Evolutionary conservation across 495 filamentous ascomycete genomes (phyloP), one percentile per base, ranked within the genome.

Genomic region (Penicillium verhagenii): DNA sequence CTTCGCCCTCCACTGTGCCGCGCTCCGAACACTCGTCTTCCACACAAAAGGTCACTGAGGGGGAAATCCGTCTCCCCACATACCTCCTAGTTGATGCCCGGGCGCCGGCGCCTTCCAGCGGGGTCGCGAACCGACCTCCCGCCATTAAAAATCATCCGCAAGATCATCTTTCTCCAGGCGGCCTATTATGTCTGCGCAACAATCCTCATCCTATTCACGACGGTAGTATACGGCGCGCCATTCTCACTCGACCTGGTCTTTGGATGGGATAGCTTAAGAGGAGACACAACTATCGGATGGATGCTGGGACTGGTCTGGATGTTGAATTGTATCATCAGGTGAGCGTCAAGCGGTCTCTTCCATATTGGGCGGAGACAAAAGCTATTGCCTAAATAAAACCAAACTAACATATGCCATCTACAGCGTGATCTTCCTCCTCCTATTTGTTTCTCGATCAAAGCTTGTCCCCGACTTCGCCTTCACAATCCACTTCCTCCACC

Each of bases 281-380:
- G 91, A 33, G 95, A 97, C 75, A 96, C 88, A 5, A 92, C 91
- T 6, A 81, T 90, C 33, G 94, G 94, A 39, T 99, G 93, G 93
- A 88, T 92, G 69, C 63, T 95, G 58, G 91, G 89, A 3, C 77
- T 96, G 52, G 85, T 96, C 10, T 96, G 92, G 91, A 64, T 96
- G 68, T 71, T 96, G 61, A 87, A 88, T 63, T 84, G 85, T 48
- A 73, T 89, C 11, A 72, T 91, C 53, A 84, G 86, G 93, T 97
- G 69, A 37, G 84, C 33, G 11, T 35, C 33, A 11, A 28, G 26
- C 33, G n/a, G n/a, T n/a, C n/a, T n/a, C n/a, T n/a, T n/a, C n/a
- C n/a, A n/a, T n/a, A n/a, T n/a, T n/a, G n/a, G n/a, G n/a, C n/a
- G n/a, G n/a, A n/a, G n/a, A n/a, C n/a, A n/a, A n/a, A n/a, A n/a